Evolutionary conservation across 306 rosid species (phyloP).

Genomic region (Pterocarpus macrocarpus): DNA sequence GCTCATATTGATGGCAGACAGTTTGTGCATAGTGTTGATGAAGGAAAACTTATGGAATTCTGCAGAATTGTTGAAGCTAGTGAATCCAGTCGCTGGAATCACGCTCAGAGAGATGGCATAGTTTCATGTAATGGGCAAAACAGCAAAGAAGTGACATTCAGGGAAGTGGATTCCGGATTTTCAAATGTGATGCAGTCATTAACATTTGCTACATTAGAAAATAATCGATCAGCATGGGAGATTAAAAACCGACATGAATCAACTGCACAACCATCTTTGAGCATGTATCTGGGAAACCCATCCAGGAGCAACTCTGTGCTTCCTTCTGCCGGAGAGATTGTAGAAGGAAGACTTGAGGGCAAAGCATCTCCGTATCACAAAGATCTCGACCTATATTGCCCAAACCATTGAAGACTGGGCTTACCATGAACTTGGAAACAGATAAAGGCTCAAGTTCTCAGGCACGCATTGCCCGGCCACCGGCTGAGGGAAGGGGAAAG

Average conservation of each 20-base stretch:
- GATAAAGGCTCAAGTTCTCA: conserved; percentile 57
- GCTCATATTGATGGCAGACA: conserved; percentile 58
- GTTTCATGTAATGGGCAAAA: conserved; percentile 54
- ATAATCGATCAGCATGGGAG: conserved; percentile 62
- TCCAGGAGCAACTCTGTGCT: conserved; percentile 62
- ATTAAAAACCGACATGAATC: conserved; percentile 60
- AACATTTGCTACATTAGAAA: conserved; percentile 64
- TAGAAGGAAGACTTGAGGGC: conserved; percentile 69
- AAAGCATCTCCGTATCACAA: conserved; percentile 69
- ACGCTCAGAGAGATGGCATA: conserved; percentile 57
- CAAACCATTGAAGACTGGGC: conserved; percentile 65
- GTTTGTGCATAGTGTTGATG: conserved; percentile 60
- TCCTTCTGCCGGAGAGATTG: conserved; percentile 61
- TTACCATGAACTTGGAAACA: conserved; percentile 58
- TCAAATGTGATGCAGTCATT: conserved; percentile 63
- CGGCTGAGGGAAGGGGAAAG: conserved; percentile 93
- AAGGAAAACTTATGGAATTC: conserved; percentile 85
- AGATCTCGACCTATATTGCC: conserved; percentile 79
- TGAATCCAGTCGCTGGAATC: conserved; percentile 63
- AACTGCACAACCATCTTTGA: conserved; percentile 70
- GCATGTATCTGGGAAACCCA: conserved; percentile 77
- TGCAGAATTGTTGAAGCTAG: conserved; percentile 88
- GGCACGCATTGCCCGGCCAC: conserved; percentile 88
- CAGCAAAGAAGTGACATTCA: conserved; percentile 55
- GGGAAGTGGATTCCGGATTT: conserved; percentile 64